Evolutionary conservation across 2,329 filamentous ascomycete species (phyloP).

Genomic region (Cladosporium phlei): DNA sequence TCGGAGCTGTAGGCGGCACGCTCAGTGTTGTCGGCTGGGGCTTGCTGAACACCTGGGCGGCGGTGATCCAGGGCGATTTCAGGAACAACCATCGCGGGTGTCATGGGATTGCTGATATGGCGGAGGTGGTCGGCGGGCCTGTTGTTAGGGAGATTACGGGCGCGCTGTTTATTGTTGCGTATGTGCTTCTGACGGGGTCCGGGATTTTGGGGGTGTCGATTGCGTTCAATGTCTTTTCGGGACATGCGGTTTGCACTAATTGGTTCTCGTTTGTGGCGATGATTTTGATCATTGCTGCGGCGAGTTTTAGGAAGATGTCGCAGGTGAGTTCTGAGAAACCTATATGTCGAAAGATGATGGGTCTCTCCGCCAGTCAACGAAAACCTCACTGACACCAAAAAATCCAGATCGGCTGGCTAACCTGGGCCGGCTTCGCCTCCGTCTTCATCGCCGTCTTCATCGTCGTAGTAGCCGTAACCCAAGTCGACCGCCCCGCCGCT

Average conservation of each 20-base stretch:
- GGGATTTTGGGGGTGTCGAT: slow-evolving; percentile 58
- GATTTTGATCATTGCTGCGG: slow-evolving; percentile 7
- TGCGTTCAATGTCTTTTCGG: slow-evolving; percentile 56
- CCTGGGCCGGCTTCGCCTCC: slow-evolving; percentile 56
- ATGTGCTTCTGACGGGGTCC: slow-evolving; percentile 52
- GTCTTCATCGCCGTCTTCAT: slow-evolving; percentile 49
- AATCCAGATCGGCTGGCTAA: slow-evolving; percentile 59
- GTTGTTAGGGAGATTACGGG: slow-evolving; percentile 52
- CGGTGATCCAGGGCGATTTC: slow-evolving; percentile 49
- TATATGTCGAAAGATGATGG: too few relatives aligned
- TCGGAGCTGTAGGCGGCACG: slow-evolving; percentile 46
- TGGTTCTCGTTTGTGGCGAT: slow-evolving; percentile 36
- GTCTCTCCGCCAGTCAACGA: too few relatives aligned
- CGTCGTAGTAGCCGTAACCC: slow-evolving; percentile 51
- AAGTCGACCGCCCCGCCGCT: slow-evolving; percentile 53
- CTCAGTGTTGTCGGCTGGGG: slow-evolving; percentile 47
- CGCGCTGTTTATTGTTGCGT: slow-evolving; percentile 53
- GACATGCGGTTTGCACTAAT: slow-evolving; percentile 56
- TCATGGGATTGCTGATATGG: slow-evolving; percentile 56
- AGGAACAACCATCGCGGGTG: slow-evolving; percentile 48
- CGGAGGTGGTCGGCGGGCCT: slow-evolving; percentile 50
- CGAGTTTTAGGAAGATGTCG: slow-evolving; percentile 13
- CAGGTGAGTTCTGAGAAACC: not conserved
- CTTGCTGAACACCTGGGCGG: slow-evolving; percentile 47
- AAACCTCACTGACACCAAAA: slow-evolving; percentile 21